Evolutionary conservation across 2,329 filamentous ascomycete species (phyloP).

Genomic region (Phoma herbarum): DNA sequence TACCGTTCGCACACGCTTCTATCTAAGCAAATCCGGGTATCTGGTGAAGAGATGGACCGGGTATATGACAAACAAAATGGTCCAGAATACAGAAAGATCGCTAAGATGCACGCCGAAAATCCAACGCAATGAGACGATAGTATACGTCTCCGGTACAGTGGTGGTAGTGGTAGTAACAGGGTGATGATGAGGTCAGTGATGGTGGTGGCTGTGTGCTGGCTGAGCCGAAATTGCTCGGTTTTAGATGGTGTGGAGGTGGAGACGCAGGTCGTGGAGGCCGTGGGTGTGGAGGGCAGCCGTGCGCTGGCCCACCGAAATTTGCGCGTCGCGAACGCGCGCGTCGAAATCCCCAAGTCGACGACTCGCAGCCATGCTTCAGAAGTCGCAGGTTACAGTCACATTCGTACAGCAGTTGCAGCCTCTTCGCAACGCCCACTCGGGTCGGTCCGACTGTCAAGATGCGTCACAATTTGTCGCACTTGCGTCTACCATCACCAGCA

Average conservation of each 20-base stretch:
- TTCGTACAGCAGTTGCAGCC: conserved; percentile 2
- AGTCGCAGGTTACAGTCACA: neutral
- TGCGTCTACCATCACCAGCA: neutral
- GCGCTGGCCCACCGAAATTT: conserved; percentile 12
- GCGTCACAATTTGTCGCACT: conserved; percentile 5
- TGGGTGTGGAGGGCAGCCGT: conserved; percentile 6
- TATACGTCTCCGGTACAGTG: neutral
- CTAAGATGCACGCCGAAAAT: neutral
- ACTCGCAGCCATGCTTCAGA: neutral
- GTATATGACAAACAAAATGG: conserved; percentile 20
- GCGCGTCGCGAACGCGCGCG: conserved; percentile 8
- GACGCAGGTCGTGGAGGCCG: neutral
- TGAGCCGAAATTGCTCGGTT: neutral
- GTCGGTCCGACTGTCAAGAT: neutral
- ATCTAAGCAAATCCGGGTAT: conserved; percentile 12
- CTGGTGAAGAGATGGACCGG: conserved; percentile 13
- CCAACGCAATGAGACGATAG: neutral
- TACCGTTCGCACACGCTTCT: conserved; percentile 4
- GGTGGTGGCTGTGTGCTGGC: neutral
- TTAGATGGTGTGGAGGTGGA: conserved; percentile 16
- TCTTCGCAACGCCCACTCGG: neutral
- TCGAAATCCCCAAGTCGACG: neutral
- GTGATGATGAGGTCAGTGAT: neutral
- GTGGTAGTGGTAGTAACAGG: neutral
- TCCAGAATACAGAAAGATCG: conserved; percentile 2